These are phyloP conservation scores for Phytophthora cajani DNA, from an alignment of 352 stramenopile genomes.

Conservation along the genomic window DNA sequence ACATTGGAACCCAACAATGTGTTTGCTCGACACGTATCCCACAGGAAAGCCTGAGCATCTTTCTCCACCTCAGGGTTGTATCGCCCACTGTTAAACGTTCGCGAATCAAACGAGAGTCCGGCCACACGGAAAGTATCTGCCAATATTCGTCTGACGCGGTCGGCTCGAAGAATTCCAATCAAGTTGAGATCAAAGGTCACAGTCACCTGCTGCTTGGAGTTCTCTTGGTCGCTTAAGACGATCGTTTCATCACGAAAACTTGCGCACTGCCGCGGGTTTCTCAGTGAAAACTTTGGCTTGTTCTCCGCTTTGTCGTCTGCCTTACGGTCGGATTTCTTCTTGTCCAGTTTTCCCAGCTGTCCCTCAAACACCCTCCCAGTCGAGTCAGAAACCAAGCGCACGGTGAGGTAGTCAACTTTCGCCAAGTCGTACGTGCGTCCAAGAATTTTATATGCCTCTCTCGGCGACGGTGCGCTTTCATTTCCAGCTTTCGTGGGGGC, in stretches of 20 bases:
- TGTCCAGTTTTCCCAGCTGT: conserved; percentile 42
- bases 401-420: conserved; percentile 63
- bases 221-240: conserved; percentile 47
- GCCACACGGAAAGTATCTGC: conserved; percentile 72
- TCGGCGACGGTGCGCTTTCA: neutral
- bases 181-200: conserved; percentile 51
- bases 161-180: conserved; percentile 58
- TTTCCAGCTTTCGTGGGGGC: neutral
- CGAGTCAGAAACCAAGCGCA: conserved; percentile 44
- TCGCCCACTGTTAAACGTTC: conserved; percentile 38
- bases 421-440: conserved; percentile 66
- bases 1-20: conserved; percentile 18
- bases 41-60: conserved; percentile 53
- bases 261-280: conserved; percentile 30
- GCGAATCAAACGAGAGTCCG: conserved; percentile 62
- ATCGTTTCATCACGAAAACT: conserved; percentile 43
- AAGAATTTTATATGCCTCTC: conserved; percentile 40
- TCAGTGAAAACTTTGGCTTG: conserved; percentile 29
- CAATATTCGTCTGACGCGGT: conserved; percentile 59
- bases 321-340: conserved; percentile 7
- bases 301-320: conserved; percentile 4
- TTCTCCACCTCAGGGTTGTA: conserved; percentile 22
- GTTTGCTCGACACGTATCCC: conserved; percentile 60
- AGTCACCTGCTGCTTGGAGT: conserved; percentile 43
- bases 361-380: conserved; percentile 47